These are phyloP conservation scores for Salvia hispanica DNA, from an alignment of 257 asterid genomes.

Conservation along the genomic window DNA sequence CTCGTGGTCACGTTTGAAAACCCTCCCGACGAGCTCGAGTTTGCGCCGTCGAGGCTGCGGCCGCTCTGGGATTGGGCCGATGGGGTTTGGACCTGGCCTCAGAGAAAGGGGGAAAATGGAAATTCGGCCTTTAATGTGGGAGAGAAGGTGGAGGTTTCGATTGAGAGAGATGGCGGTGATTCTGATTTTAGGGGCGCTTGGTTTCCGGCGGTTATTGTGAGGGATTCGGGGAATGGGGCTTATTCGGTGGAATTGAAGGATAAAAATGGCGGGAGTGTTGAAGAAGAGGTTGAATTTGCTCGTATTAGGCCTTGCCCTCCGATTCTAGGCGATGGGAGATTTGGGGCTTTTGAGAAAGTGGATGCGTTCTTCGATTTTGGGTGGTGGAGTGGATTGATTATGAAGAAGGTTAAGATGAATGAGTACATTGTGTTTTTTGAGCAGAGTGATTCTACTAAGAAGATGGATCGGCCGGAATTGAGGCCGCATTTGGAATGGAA, in stretches of 20 bases:
- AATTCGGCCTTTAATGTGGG: conserved; percentile 33
- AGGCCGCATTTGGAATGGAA: conserved; percentile 82
- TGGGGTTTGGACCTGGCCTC: conserved; percentile 51
- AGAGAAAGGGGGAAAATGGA: conserved; percentile 36
- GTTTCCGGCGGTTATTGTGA: conserved; percentile 52
- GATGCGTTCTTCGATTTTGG: conserved; percentile 51
- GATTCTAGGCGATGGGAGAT: conserved; percentile 38
- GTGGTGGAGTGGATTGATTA: conserved; percentile 69
- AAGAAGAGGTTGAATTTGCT: conserved; percentile 37
- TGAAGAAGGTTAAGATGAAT: conserved; percentile 47
- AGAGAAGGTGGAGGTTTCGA: conserved; percentile 51
- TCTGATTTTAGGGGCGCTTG: conserved; percentile 43
- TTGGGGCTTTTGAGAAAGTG: conserved; percentile 52
- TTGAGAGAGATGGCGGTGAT: conserved; percentile 34
- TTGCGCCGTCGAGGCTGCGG: conserved; percentile 48
- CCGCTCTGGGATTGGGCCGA: conserved; percentile 36
- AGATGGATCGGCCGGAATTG: conserved; percentile 44
- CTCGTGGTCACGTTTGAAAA: conserved; percentile 44
- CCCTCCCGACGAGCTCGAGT: conserved; percentile 58
- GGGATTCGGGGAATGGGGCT: conserved; percentile 39
- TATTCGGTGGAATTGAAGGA: conserved; percentile 48
- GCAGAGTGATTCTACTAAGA: conserved; percentile 34
- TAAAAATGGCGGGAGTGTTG: conserved; percentile 7
- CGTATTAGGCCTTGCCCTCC: conserved; percentile 76
- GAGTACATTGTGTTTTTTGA: conserved; percentile 50